Conservation (phyloP, 164 flowering plant genomes). For the Chimonanthus praecox region DNA sequence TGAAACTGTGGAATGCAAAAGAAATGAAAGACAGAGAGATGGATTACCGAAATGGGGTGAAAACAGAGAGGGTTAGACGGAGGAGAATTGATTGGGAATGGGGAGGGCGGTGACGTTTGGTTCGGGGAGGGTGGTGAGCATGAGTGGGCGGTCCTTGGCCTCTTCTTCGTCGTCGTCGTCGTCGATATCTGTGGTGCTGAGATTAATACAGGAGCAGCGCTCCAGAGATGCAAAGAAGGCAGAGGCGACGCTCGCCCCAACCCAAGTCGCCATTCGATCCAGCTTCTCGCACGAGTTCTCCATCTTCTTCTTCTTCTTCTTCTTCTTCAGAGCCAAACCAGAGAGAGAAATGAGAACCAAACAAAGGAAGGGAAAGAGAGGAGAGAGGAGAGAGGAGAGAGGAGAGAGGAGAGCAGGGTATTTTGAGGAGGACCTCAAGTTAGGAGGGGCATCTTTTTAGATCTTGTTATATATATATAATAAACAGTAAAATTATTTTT, state of each 20-base stretch:
- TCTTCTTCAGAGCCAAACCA: no score
- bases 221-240: constrained; percentile 1
- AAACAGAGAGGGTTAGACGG: constrained; percentile 11
- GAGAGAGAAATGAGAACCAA: no score
- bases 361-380: no score
- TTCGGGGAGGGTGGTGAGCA: constrained; percentile 16
- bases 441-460: no score
- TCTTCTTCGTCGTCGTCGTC: constrained; percentile 27
- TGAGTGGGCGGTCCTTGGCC: constrained; percentile 32
- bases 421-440: no score
- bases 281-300: constrained; percentile 25
- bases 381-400: no score
- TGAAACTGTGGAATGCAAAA: no score
- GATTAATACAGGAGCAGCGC: constrained; percentile 8
- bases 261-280: constrained; percentile 28
- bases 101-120: constrained; percentile 13
- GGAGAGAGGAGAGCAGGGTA: no score
- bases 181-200: constrained; percentile 27
- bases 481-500: no score
- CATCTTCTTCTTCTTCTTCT: constrained; percentile 8
- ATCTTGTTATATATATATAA: no score
- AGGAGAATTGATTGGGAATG: constrained; percentile 8
- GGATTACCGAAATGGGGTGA: not conserved
- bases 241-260: constrained; percentile 30
- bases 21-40: not conserved